Evolutionary conservation across 2,329 filamentous ascomycete genomes (phyloP), one percentile per base, ranked within the genome.

Genomic region (Grosmannia clavigera): DNA sequence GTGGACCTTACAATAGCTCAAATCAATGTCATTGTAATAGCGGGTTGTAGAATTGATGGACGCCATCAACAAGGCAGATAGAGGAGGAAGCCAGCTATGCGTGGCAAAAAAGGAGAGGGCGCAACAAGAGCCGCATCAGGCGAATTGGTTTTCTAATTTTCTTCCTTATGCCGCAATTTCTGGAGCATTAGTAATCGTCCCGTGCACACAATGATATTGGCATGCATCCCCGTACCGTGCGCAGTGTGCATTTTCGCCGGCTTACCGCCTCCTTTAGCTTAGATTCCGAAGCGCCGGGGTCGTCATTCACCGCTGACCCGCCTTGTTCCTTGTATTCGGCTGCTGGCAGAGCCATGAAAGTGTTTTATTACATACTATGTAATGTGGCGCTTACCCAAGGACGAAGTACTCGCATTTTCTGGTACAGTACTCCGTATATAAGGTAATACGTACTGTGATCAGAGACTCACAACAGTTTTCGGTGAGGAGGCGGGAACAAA

Each of bases 1-100:
- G 53, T 55, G 33, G 53, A 53, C 27, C 50, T 55, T 25, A 11
- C 22, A 19, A 46, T 6, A 57, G 60, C 62, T 62, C 62, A 61
- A 63, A 63, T 63, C 62, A 62, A 3, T 51, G 55, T 48, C 4
- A 27, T 35, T 35, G 33, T 35, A 9, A 9, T 11, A 9, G 9
- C 51, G 55, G 14, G 57, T 61, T 61, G 19, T 33, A 22, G 12
- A 22, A 22, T 40, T 19, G 31, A 10, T 14, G 35, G 29, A 29
- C 35, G 31, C 19, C 22, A 29, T 12, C 22, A 25, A 40, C 29
- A 14, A 27, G 10, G 12, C 19, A 12, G 19, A 46, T 3, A 3
- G 38, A 16, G 40, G 12, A 27, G 33, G 31, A 31, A 2, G 52
- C 27, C 52, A 35, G 31, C 11, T n/a, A 19, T 22, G n/a, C 11